Evolutionary conservation across 371 early-diverging fungal genomes (phyloP).

Genomic region (Apophysomyces ossiformis): DNA sequence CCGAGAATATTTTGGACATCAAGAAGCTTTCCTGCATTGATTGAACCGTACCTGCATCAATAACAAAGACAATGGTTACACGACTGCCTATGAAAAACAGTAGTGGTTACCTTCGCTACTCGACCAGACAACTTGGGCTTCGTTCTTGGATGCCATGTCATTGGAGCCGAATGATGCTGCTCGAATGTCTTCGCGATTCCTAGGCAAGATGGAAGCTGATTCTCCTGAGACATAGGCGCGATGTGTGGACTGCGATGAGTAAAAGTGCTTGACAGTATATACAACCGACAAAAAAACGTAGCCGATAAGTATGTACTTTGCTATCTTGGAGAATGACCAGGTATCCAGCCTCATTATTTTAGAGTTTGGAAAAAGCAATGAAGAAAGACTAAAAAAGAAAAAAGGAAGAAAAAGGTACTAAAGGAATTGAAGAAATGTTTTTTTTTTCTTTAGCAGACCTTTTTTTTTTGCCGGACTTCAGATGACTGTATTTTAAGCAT

Average conservation of each 20-base stretch:
- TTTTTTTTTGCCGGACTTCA: conserved; percentile 9
- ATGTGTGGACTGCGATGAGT: conserved; percentile 13
- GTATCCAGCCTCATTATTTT: conserved; percentile 18
- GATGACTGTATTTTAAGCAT: conserved; percentile 3
- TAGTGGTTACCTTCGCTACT: neutral
- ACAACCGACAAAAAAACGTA: conserved; percentile 29
- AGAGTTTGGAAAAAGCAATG: conserved; percentile 7
- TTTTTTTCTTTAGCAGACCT: conserved; percentile 12
- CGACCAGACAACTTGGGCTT: conserved; percentile 1
- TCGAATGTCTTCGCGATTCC: conserved; percentile 5
- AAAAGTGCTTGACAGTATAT: conserved; percentile 27
- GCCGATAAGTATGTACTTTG: conserved; percentile 20
- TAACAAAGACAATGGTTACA: neutral
- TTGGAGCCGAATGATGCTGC: conserved; percentile 10
- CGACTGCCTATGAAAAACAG: neutral
- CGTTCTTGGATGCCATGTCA: neutral
- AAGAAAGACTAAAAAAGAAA: conserved; percentile 7
- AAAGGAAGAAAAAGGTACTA: conserved; percentile 9
- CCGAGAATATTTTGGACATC: conserved; percentile 64
- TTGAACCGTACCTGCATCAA: conserved; percentile 19
- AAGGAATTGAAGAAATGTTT: conserved; percentile 8
- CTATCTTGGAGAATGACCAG: conserved; percentile 18
- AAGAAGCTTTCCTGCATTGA: conserved; percentile 54
- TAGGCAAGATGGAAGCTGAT: conserved; percentile 5
- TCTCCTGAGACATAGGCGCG: conserved; percentile 10